Base-by-base conservation (phyloP, 768 basidiomycete species). In the Mycena filopes region DNA sequence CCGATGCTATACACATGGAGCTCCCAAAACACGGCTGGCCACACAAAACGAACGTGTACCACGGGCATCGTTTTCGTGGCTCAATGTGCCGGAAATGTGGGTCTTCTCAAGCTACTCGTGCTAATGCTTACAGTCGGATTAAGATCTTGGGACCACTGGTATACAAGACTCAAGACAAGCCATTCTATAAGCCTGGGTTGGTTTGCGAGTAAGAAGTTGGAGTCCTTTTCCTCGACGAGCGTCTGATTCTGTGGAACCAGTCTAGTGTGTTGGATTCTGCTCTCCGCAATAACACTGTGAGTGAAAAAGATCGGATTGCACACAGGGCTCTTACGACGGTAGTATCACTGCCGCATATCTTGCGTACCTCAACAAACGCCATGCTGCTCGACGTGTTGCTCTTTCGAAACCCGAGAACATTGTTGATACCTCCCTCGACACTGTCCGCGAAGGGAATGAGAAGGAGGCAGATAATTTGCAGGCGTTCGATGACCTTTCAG, bases 31-130 rank as follows among this genome's bases (percentile, higher is more conserved):
- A 79, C 80, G 20, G 78, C 78, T 26, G 81, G 81, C 0, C 80
- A 82, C 58, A 82, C 81, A 2, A 82, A 81, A 72, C 82, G 81
- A 64, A 69, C 75, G 1, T 75, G 78, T 54, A 80, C 79, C 7
- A 83, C 83, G 26, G 82, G 81, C 3, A 64, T 82, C 10, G 76
- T 81, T 61, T 84, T 84, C 63, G 76, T 81, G n/a, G 83, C 80
- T 3, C 80, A 82, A 60, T 83, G 82, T 48, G 80, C 77, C 15
- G 83, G 82, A 20, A 83, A 83, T 66, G 80, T 80, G 56, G 63
- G 76, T 47, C 42, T 46, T 4, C 49, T 63, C 11, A 11, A 11
- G 5, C 3, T 46, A 8, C 29, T 29, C 11, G 29, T 26, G 18
- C 29, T 1, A 13, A 13, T 21, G 18, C 29, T 28, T 11, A 53